Evolutionary conservation across 176 grass and related monocot species (phyloP), one percentile per base, ranked within the genome.

Genomic region (Carex kokanica): DNA sequence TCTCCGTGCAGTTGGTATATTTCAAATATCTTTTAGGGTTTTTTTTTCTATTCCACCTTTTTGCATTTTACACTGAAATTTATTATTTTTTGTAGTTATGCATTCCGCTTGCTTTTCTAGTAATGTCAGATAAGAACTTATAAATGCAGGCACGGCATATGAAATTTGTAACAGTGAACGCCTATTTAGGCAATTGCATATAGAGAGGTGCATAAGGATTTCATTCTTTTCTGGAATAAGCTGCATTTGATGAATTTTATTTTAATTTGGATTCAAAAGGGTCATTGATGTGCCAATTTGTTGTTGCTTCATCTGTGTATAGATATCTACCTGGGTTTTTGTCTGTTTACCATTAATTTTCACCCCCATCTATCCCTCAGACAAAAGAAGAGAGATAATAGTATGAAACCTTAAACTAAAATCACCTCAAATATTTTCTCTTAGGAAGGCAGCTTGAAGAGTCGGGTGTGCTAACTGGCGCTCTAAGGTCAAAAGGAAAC

Each of bases 391-490:
- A 43, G 17, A 17, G 21, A 43, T 21, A 71, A 21, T 70, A 11
- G 36, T 43, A 4, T 20, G 66, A 65, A 40, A 21, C 16, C 18
- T 61, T 29, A 68, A 68, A 18, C 52, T 74, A 25, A 49, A 25
- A 9, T 74, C 11, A 52, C 18, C 2, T 12, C 0, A 14, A 20
- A 53, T 70, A 67, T 86, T 87, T 82, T 2, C 38, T 86, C 71
- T 79, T 89, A 93, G 93, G 83, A 95, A 99, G 67, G 85, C 93
- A 99, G 62, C 65, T 99, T 20, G 97, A 95, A 91, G 89, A 93
- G 80, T 93, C 93, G 24, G 97, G 97, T 51, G 97, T 99, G 60
- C 70, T 99, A 78, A 93, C 86, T 79, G 88, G 91, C 4, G 93
- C 97, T 53, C 88, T 95, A 67, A 90, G 93, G 90, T 90, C 89